Base-by-base conservation (phyloP, 78 protist genomes). In the Ministeria vibrans region DNA sequence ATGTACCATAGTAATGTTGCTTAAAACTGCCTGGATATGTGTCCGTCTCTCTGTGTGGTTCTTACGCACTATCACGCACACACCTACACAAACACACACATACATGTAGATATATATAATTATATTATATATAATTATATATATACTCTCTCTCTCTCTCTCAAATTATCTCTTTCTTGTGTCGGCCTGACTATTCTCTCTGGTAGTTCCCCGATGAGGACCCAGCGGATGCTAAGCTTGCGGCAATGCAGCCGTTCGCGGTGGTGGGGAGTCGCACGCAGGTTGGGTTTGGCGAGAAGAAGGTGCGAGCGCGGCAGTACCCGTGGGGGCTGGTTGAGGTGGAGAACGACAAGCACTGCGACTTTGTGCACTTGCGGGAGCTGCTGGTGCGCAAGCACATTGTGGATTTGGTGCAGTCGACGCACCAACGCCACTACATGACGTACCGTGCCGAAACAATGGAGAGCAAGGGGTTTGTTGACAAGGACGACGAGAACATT, bases 321-420 rank as follows among this genome's bases (percentile, higher is more conserved):
- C 77, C 77, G 18, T 71, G 77, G 77, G 77, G 77, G 42, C 0
- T 71, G 18, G 51, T 71, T 28, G 61, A 71, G 22, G 51, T 71
- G 1, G 77, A 71, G 77, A 45, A 71, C 77, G 77, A 71, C 43
- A 3, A 23, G 23, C 77, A 71, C 61, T n/a, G 30, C 25, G 77
- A 71, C 77, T 71, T 44, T 30, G n/a, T 30, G 20, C 1, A 30
- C 39, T 61, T 71, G 42, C 77, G 77, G 43, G 22, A 44, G 34
- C 1, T 71, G 39, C 61, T 71, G n/a, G 1, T 68, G 11, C 75
- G 45, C 51, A 32, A 34, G 42, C 5, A 32, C 70, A 62, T 32
- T 5, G 70, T 15, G 42, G 42, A 32, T 22, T 41, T 62, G 11
- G 15, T 32, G 1, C 9, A 5, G 43, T 22, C 25, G 36, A 68